A percentile compares a stretch with the other conserved stretches of the same genome.
Conservation (phyloP, 1,139 yeast genomes). For the Magnusiomyces paraingens region DNA sequence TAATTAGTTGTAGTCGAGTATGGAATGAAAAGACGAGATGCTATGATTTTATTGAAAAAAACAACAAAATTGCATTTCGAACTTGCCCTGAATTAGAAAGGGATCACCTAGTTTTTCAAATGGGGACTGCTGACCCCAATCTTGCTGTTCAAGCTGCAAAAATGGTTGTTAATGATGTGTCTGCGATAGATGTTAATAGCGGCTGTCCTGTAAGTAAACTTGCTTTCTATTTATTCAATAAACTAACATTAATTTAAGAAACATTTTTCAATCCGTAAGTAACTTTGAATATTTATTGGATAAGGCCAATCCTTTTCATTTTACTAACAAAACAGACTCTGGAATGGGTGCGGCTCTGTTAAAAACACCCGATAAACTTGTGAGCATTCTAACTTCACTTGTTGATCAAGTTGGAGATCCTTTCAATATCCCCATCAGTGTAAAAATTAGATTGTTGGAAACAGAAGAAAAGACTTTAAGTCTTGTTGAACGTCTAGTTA, state of each 20-base stretch:
- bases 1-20: conserved; percentile 60
- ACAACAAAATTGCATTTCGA: conserved; percentile 54
- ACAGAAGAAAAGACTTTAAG: conserved; percentile 51
- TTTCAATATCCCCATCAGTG: conserved; percentile 71
- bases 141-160: conserved; percentile 84
- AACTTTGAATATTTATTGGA: too few species aligned
- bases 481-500: conserved; percentile 56
- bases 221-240: conserved; percentile 12
- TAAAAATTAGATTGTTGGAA: conserved; percentile 75
- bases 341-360: conserved; percentile 98
- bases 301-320: conserved; percentile 42
- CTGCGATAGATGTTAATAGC: conserved; percentile 87
- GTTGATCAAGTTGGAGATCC: conserved; percentile 80
- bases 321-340: conserved; percentile 37
- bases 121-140: conserved; percentile 80
- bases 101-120: conserved; percentile 69
- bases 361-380: conserved; percentile 70
- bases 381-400: conserved; percentile 55
- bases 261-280: not conserved
- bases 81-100: conserved; percentile 59
- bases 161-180: conserved; percentile 75
- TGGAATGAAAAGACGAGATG: conserved; percentile 40
- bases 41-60: conserved; percentile 36
- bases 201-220: conserved; percentile 81
- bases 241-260: conserved; percentile 19